A percentile compares a stretch with the other conserved stretches of the same genome.
Conservation (phyloP, 805 yeast genomes). For the Saccharomycopsis vini region DNA sequence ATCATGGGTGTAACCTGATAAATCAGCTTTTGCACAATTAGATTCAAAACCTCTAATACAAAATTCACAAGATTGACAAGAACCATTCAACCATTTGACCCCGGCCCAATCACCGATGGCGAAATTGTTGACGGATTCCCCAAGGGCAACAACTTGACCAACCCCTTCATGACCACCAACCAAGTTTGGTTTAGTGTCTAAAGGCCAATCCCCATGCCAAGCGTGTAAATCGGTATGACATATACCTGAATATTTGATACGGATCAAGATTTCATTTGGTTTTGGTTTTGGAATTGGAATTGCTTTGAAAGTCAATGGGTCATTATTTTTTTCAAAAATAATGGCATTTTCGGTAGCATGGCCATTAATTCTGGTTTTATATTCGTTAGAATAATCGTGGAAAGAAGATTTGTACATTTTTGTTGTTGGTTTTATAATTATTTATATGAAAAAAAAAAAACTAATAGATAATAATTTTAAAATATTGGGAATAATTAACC, state of each 20-base stretch:
- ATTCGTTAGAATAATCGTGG: too few relatives aligned
- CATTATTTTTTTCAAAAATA: slow-evolving; percentile 56
- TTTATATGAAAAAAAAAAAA: too few relatives aligned
- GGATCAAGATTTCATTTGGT: slow-evolving; percentile 67
- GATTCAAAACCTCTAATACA: slow-evolving; percentile 63
- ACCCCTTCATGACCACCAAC: slow-evolving; percentile 92
- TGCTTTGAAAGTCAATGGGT: slow-evolving; percentile 57
- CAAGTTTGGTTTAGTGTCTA: slow-evolving; percentile 61
- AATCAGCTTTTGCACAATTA: slow-evolving; percentile 58
- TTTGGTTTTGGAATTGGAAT: slow-evolving; percentile 76
- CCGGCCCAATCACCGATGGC: slow-evolving; percentile 78
- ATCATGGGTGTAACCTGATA: slow-evolving; percentile 83
- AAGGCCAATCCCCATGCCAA: slow-evolving; percentile 92
- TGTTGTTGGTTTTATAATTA: too few relatives aligned
- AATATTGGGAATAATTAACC: too few relatives aligned
- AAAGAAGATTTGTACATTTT: too few relatives aligned
- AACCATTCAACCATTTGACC: slow-evolving; percentile 74
- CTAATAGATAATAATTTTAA: too few relatives aligned
- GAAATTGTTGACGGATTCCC: slow-evolving; percentile 58
- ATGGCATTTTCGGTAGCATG: slow-evolving; percentile 64
- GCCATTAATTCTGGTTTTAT: too few relatives aligned
- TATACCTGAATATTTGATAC: slow-evolving; percentile 83
- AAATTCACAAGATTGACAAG: slow-evolving; percentile 70
- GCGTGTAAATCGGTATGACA: slow-evolving; percentile 94
- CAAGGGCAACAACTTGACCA: slow-evolving; percentile 73